phyloP scores from a whole-genome alignment of 805 yeast genomes.

The Yueomyces sinensis region DNA sequence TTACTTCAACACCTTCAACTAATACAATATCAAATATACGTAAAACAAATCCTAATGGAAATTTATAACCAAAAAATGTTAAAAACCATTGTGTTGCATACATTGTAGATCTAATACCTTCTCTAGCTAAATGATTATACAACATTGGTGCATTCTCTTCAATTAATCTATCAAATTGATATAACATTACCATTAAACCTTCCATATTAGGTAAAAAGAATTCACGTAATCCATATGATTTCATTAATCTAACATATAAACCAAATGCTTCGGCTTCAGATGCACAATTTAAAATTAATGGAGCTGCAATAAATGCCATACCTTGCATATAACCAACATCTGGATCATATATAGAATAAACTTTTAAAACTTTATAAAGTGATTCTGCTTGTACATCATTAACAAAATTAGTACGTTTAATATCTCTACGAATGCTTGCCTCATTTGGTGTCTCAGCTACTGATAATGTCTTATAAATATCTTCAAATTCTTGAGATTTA shows the following conservation, averaged over 20 bases:
- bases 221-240: constrained; percentile 65
- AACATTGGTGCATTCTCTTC: constrained; percentile 67
- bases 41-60: constrained; percentile 78
- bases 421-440: constrained; percentile 65
- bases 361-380: constrained; percentile 63
- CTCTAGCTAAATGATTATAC: constrained; percentile 63
- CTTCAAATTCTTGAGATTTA: constrained; percentile 39
- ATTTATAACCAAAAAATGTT: constrained; percentile 88
- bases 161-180: constrained; percentile 79
- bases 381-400: constrained; percentile 48
- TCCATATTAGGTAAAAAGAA: constrained; percentile 86
- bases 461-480: constrained; percentile 25
- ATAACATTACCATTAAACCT: constrained; percentile 71
- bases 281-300: constrained; percentile 58
- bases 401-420: constrained; percentile 75
- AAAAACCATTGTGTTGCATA: constrained; percentile 97
- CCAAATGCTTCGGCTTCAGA: constrained; percentile 75
- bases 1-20: constrained; percentile 82
- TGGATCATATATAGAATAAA: constrained; percentile 73
- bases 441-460: constrained; percentile 55
- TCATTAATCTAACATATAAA: constrained; percentile 69
- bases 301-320: constrained; percentile 87
- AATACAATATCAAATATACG: constrained; percentile 80
- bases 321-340: constrained; percentile 98
- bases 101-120: constrained; percentile 87